Base-by-base conservation (phyloP, 805 yeast species). In the Candida vaughaniae region DNA sequence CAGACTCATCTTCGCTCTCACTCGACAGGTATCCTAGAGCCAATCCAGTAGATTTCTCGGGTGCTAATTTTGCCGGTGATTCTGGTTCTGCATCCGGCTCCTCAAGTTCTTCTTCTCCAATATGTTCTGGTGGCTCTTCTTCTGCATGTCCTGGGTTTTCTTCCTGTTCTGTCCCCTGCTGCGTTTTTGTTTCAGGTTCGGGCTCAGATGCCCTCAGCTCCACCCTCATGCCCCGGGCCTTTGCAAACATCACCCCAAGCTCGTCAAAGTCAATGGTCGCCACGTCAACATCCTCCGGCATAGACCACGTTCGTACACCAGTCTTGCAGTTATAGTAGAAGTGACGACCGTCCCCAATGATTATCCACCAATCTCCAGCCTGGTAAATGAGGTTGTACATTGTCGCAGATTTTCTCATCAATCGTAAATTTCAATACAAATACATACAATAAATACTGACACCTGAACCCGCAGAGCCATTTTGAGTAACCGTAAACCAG, bases 181-280 rank as follows among this genome's bases (percentile, higher is more conserved):
- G 8, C 7, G 5, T 28, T n/a, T 8, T 7, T 9, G 33, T 16
- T 18, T 25, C 29, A 8, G 25, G 25, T 22, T 22, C 10, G 18
- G 9, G 31, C 11, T 27, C 20, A 6, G n/a, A n/a, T n/a, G 28
- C 28, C 12, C 28, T 15, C 16, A 9, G 6, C 16, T 22, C 36
- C 17, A 43, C 36, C 16, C 22, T 34, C 31, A 45, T 27, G 7
- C 49, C 49, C 11, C 45, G 37, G 20, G 45, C 35, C 36, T 40
- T 34, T 3, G 45, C 49, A 26, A 42, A 25, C 22, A 45, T 22
- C 4, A 39, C 9, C 26, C 17, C 38, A 17, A 45, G 19, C 7
- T 40, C 23, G 25, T 45, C 38, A 12, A 35, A 32, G 29, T 45
- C 25, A 2, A 45, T 22, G 11, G 16, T 26, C 4, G 22, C 31